These are phyloP conservation scores for Colletotrichum phormii DNA, from an alignment of 2,329 filamentous ascomycete genomes.

Conservation along the genomic window DNA sequence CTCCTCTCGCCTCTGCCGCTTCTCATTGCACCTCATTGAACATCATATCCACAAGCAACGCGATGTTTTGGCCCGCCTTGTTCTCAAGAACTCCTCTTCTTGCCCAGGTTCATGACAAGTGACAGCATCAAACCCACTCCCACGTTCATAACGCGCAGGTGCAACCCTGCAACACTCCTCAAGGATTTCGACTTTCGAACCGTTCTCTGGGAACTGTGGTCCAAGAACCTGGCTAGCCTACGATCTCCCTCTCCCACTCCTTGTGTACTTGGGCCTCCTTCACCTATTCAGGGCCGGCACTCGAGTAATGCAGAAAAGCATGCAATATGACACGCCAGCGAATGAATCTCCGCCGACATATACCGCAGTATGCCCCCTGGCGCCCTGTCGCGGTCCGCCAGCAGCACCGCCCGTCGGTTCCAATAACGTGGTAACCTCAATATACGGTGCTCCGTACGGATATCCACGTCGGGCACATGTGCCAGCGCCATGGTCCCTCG, in stretches of 20 bases:
- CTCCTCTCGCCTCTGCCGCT: conserved; percentile 20
- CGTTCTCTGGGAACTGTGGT: conserved; percentile 2
- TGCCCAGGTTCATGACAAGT: conserved; percentile 34
- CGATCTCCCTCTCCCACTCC: conserved; percentile 12
- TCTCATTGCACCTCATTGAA: conserved; percentile 8
- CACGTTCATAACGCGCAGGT: background rate
- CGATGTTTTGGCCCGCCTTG: conserved; percentile 7
- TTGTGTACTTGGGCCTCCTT: background rate
- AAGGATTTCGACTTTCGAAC: background rate
- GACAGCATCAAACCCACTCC: conserved; percentile 26
- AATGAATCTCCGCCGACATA: background rate
- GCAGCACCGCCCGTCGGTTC: background rate
- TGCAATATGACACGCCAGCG: background rate
- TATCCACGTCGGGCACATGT: conserved; percentile 11
- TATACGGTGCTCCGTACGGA: background rate
- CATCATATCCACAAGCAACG: conserved; percentile 19
- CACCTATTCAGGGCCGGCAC: background rate
- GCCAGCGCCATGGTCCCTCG: background rate
- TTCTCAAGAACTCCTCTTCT: conserved; percentile 2
- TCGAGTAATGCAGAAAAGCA: background rate
- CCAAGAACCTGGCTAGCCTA: conserved; percentile 16
- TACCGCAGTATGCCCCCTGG: background rate
- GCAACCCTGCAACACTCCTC: background rate
- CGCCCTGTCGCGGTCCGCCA: background rate
- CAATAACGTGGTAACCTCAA: conserved; percentile 24